phyloP scores from a whole-genome alignment of 2,329 filamentous ascomycete species.

The Fusarium sp. region DNA sequence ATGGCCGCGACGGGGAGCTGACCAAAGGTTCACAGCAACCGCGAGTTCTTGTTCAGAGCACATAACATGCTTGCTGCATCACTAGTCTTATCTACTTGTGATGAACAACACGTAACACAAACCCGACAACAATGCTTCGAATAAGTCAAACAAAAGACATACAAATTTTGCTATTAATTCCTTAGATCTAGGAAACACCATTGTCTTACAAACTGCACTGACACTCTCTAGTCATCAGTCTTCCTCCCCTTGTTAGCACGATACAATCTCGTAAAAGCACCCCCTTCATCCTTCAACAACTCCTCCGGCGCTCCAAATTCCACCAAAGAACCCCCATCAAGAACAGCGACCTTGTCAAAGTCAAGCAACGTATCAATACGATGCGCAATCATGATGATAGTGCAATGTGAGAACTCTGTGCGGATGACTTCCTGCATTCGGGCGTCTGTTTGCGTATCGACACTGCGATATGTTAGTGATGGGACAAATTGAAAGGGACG shows the following conservation, averaged over 20 bases:
- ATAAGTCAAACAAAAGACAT: background rate
- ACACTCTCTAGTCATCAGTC: background rate
- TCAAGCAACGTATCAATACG: slow-evolving; percentile 49
- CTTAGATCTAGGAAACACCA: background rate
- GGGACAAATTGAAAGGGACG: background rate
- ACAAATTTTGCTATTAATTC: background rate
- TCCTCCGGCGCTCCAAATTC: slow-evolving; percentile 46
- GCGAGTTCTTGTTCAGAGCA: background rate
- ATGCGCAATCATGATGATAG: slow-evolving; percentile 52
- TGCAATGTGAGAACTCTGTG: slow-evolving; percentile 46
- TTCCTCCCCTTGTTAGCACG: slow-evolving; percentile 40
- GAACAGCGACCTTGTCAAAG: slow-evolving; percentile 50
- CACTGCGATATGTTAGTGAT: slow-evolving; percentile 35
- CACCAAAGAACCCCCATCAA: slow-evolving; percentile 46
- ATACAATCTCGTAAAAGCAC: slow-evolving; percentile 43
- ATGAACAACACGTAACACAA: background rate
- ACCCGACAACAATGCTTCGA: background rate
- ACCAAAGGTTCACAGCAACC: background rate
- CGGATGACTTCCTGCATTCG: slow-evolving; percentile 47
- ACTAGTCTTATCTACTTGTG: background rate
- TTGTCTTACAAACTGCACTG: background rate
- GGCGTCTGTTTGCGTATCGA: slow-evolving; percentile 47
- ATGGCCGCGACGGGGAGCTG: no score
- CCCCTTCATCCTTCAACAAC: slow-evolving; percentile 32
- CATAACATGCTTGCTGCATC: background rate